These are phyloP conservation scores for Coix lacrymajobi DNA, from an alignment of 176 grass and related monocot species.

Conservation along the genomic window DNA sequence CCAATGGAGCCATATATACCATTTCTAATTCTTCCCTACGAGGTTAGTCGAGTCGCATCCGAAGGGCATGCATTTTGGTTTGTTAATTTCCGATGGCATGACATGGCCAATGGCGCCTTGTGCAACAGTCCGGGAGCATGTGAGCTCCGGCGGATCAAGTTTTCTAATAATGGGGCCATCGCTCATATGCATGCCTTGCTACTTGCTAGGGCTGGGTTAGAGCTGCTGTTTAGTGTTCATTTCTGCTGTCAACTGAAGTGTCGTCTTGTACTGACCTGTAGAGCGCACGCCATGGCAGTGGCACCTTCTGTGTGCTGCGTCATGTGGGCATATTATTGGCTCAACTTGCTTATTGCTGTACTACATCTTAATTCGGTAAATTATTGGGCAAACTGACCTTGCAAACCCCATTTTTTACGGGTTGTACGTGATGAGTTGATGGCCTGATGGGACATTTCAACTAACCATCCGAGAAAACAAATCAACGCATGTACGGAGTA, in stretches of 20 bases:
- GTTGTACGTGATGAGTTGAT: neutral
- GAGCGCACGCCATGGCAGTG: conserved; percentile 19
- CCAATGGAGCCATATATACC: neutral
- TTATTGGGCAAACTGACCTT: neutral
- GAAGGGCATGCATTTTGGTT: neutral
- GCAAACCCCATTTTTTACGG: neutral
- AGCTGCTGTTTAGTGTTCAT: conserved; percentile 17
- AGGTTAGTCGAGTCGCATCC: conserved; percentile 18
- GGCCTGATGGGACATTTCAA: neutral
- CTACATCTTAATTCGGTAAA: neutral
- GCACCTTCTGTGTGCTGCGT: conserved; percentile 30
- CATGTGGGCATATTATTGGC: conserved; percentile 39
- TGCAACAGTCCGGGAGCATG: conserved; percentile 14
- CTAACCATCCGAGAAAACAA: neutral
- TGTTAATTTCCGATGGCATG: neutral
- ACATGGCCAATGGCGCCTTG: neutral
- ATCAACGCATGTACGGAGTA: too few species aligned
- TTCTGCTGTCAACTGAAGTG: conserved; percentile 5
- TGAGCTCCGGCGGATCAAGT: neutral
- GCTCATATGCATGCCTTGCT: neutral
- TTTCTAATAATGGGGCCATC: neutral
- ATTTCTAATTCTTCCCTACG: neutral
- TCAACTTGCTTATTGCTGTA: conserved; percentile 7
- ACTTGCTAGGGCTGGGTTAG: neutral
- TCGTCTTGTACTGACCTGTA: conserved; percentile 16